Evolutionary conservation across 2,329 filamentous ascomycete genomes (phyloP), one percentile per base, ranked within the genome.

Genomic region (Apiospora arundinis): DNA sequence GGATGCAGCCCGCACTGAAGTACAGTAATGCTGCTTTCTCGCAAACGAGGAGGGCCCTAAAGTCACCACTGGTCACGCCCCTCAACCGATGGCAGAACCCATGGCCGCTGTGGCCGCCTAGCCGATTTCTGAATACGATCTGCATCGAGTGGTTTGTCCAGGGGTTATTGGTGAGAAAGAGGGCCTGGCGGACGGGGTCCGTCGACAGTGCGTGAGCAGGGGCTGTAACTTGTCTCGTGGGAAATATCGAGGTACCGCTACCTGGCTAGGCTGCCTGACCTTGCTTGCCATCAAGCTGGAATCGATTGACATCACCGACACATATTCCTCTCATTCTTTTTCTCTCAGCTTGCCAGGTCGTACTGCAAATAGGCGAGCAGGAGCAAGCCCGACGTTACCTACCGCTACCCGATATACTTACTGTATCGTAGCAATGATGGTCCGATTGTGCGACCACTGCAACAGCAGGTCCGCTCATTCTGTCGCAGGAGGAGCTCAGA

Each of bases 71-170:
- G 32, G 32, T 4, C 32, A 63, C 56, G 56, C 56, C 56, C 56
- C 56, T 63, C 32, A 37, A 63, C 56, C 56, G 32, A 45, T 45
- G 42, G 42, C 42, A 42, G 8, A 14, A 14, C 32, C 32, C 40
- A 45, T 45, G 42, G 42, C 42, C 42, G 42, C 11, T 63, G 56
- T 63, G 56, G 56, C 56, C 56, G 42, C 21, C 67, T 69, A 70
- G 69, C 42, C 65, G 65, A 28, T 44, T 44, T 46, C 40, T 67
- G 65, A 67, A 67, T 67, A 67, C 65, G 65, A 67, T 67, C 63
- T 67, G 37, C 65, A 67, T 67, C 65, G 14, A 40, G 32, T 40
- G 18, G 56, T 63, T n/a, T 63, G 32, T 63, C 32, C 56, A 63
- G 56, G 56, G 56, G 28, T 40, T 32, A 40, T 18, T 63, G 56